Evolutionary conservation across 169 alveolate species (phyloP), one percentile per base, ranked within the genome.

Genomic region (Plasmodium ovale): DNA sequence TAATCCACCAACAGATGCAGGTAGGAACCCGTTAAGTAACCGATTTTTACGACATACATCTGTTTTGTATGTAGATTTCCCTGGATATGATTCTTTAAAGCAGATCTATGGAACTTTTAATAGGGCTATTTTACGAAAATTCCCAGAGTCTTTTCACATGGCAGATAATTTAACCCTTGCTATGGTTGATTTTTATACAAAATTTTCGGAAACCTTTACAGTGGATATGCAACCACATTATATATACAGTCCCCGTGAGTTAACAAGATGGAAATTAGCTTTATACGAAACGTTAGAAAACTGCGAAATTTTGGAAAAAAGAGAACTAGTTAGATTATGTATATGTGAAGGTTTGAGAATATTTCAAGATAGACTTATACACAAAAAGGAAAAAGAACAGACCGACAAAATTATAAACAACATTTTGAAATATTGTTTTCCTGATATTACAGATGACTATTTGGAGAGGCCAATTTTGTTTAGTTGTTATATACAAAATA

Each of bases 1-100:
- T 94, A 98, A 98, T 85, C 99, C 99, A 1, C 99, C 99, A 39
- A 98, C 99, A 0, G 99, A 98, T 93, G 98, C 98, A 3, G 99
- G 99, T 12, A 94, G 99, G 79, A 98, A 97, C 72, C 99, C 99
- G 14, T 93, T 98, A 92, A 95, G 98, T 64, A 98, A 97, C 70
- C 95, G 99, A 56, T 98, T 98, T 91, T 93, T 98, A 71, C 91
- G 99, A 54, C 99, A 97, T 89, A 94, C 97, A 23, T 99, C 99
- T 0, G 88, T 98, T 37, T 88, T 98, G 42, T 96, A 97, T 71
- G 99, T 98, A 27, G 99, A 98, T 94, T 98, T 97, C 97, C 99
- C 99, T n/a, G 99, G 99, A 31, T 95, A 96, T 87, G 99, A 97
- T 72, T 97, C 99, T 12, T 92, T 98, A 65, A 93, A 96, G 56